Conservation (phyloP, 2,329 filamentous ascomycete species). For the Hymenoscyphus scutula region DNA sequence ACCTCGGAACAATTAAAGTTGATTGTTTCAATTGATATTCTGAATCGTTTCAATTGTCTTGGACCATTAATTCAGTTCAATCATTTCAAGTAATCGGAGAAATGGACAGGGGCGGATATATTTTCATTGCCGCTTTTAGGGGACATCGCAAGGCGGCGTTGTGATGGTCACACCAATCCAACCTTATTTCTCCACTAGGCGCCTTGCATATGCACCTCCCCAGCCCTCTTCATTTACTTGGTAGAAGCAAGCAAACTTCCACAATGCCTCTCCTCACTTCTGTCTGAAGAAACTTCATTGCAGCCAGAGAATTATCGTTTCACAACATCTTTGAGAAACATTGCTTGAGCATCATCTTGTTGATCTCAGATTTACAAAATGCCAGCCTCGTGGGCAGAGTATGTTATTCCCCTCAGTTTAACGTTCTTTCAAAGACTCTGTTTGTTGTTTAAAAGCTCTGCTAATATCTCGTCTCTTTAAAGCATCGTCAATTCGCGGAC, state of each 20-base stretch:
- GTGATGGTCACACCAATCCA: too few species aligned
- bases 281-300: neutral
- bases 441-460: neutral
- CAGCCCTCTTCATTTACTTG: neutral
- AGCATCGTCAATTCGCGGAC: constrained; percentile 26
- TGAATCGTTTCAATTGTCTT: too few species aligned
- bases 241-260: neutral
- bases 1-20: too few species aligned
- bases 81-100: too few species aligned
- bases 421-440: too few species aligned
- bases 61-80: too few species aligned
- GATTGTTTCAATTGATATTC: too few species aligned
- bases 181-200: too few species aligned
- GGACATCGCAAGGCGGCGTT: too few species aligned
- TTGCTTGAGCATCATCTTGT: neutral
- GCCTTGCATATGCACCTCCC: neutral
- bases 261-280: neutral
- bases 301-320: neutral
- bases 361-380: neutral
- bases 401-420: neutral
- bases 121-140: too few species aligned
- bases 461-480: neutral
- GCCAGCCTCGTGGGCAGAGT: neutral
- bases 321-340: neutral
- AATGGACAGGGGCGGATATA: too few species aligned